Base-by-base conservation (phyloP, 2,329 filamentous ascomycete genomes). In the Graphilbum fragrans region DNA sequence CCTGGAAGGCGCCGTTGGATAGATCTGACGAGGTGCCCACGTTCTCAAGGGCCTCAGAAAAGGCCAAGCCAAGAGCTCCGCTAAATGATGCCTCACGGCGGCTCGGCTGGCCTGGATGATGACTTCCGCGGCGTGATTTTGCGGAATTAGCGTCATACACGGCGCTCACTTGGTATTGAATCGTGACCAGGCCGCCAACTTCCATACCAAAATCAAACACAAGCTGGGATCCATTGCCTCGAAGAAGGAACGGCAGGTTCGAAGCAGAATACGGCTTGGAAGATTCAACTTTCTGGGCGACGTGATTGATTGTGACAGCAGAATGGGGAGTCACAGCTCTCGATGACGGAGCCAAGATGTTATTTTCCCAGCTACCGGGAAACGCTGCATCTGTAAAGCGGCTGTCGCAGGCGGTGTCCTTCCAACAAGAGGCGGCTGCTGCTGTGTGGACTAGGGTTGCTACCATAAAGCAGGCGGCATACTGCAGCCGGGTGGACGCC, bases 181-280 rank as follows among this genome's bases (percentile, higher is more conserved):
- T 49, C 4, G 63, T 66, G 5, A 70, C 56, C 42, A 76, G 66
- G 5, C 74, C 74, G 31, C 72, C 73, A 5, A 77, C 70, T 51
- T 77, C 70, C 20, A 65, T 59, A 4, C 72, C 72, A 51, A 78
- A 78, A 53, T 78, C 74, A 43, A 74, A 72, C 2, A 76, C 66
- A 2, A 73, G 53, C n/a, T 62, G 59, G 3, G 68, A 71, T 11
- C 66, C 69, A 50, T 75, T 73, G 11, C 63, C 60, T 10, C 19
- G 38, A 2, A 58, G 47, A 2, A 38, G 34, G 3, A 47, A 42
- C 6, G 46, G 27, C 19, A 18, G 8, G 12, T n/a, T n/a, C n/a
- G n/a, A n/a, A n/a, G n/a, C n/a, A n/a, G n/a, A n/a, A n/a, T n/a
- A n/a, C n/a, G n/a, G n/a, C n/a, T n/a, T n/a, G n/a, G n/a, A n/a